Conservation (phyloP, 2,329 filamentous ascomycete species). For the Allantophomopsis lycopodina region DNA sequence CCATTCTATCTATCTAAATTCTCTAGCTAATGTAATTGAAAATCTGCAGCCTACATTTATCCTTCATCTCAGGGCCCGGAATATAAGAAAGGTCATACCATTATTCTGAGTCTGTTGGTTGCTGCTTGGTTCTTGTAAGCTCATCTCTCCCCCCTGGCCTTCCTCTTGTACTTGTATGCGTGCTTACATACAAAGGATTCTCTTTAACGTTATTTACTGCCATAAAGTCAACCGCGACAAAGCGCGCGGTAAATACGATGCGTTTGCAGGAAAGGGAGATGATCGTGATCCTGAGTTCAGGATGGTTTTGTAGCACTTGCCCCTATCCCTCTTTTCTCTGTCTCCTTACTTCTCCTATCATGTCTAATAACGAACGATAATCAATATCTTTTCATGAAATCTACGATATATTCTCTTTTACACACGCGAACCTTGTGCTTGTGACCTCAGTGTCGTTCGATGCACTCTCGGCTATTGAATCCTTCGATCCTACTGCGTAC, state of each 20-base stretch:
- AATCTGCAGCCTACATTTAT: conserved; percentile 43
- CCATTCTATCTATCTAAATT: not conserved
- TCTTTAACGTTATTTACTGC: conserved; percentile 47
- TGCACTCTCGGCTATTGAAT: no score
- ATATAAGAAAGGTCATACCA: conserved; percentile 46
- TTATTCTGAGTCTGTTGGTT: conserved; percentile 44
- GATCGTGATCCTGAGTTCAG: conserved; percentile 49
- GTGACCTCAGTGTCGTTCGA: no score
- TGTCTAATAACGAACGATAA: no score
- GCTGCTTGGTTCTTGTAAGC: conserved; percentile 52
- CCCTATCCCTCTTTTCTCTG: no score
- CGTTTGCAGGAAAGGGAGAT: conserved; percentile 42
- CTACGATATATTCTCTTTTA: no score
- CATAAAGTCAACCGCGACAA: conserved; percentile 52
- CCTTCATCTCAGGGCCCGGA: conserved; percentile 38
- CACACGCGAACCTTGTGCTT: no score
- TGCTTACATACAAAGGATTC: conserved; percentile 26
- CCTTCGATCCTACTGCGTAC: no score
- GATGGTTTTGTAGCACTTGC: conserved; percentile 33
- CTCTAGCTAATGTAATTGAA: not conserved
- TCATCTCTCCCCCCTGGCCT: not conserved
- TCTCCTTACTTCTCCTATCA: no score
- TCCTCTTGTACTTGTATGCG: not conserved
- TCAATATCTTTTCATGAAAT: no score
- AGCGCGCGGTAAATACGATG: conserved; percentile 39